A percentile compares a stretch with the other conserved stretches of the same genome.
These are phyloP conservation scores for Xerocomellus amylosporus DNA, from an alignment of 768 basidiomycete genomes.

Conservation along the genomic window DNA sequence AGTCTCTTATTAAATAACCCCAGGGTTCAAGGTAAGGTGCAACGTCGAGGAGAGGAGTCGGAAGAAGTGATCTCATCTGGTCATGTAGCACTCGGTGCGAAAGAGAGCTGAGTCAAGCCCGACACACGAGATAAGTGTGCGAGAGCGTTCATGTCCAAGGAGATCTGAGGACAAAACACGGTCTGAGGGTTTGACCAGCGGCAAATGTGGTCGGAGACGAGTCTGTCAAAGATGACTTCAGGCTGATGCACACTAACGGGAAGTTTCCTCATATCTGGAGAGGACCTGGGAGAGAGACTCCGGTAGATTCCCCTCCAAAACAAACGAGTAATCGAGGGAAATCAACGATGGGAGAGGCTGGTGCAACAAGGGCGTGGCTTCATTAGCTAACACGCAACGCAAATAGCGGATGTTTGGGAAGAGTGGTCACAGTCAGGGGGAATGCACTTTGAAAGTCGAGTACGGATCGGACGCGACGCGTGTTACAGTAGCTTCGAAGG, in stretches of 20 bases:
- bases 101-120: background rate
- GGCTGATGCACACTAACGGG: background rate
- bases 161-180: background rate
- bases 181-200: constrained; percentile 5
- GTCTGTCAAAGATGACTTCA: background rate
- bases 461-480: constrained; percentile 5
- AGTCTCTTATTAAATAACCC: background rate
- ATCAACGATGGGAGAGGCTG: background rate
- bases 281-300: background rate
- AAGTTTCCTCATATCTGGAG: background rate
- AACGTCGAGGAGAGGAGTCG: background rate
- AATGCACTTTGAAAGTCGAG: constrained; percentile 1
- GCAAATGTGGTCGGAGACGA: background rate
- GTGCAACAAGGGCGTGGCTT: background rate
- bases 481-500: constrained; percentile 5
- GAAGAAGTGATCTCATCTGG: background rate
- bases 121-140: constrained; percentile 1
- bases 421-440: background rate
- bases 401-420: constrained; percentile 1
- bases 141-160: constrained; percentile 1
- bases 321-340: background rate
- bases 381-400: background rate
- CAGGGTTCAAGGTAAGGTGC: background rate
- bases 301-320: background rate
- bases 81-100: background rate